A percentile compares a stretch with the other conserved stretches of the same genome.
Conservation (phyloP, 768 basidiomycete species). For the Xerocomus spinulosus region DNA sequence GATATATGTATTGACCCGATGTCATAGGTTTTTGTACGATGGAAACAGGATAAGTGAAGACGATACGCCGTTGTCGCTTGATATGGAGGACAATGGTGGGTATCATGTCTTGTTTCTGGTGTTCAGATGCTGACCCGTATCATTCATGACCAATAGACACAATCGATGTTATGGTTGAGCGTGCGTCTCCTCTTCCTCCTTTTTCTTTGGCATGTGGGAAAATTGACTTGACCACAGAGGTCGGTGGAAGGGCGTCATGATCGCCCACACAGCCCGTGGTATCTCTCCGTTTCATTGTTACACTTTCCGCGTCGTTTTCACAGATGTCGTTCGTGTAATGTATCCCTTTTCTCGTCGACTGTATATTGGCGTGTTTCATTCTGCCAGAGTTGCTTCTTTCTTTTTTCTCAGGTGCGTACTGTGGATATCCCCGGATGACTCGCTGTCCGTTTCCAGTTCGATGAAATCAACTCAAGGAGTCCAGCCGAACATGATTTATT, state of each 20-base stretch:
- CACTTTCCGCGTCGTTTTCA: neutral
- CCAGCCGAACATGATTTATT: too few species aligned
- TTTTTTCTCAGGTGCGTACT: neutral
- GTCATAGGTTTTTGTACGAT: slow-evolving; percentile 81
- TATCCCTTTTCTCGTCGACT: neutral
- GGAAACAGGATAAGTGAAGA: slow-evolving; percentile 82
- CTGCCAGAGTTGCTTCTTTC: neutral
- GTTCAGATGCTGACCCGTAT: slow-evolving; percentile 3
- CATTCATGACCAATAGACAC: slow-evolving; percentile 51
- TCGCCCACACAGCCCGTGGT: neutral
- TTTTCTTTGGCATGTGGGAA: neutral
- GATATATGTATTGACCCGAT: neutral
- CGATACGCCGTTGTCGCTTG: slow-evolving; percentile 79
- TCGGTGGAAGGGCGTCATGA: slow-evolving; percentile 18
- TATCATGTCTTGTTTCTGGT: slow-evolving; percentile 3
- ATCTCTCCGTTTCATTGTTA: neutral
- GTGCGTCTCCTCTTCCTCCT: slow-evolving; percentile 41
- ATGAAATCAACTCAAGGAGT: too few species aligned
- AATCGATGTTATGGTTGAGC: slow-evolving; percentile 96
- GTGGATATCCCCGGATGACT: neutral
- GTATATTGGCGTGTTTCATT: neutral
- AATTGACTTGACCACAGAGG: slow-evolving; percentile 9
- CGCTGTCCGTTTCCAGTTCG: neutral
- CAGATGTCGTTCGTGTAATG: slow-evolving; percentile 1
- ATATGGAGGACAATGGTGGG: slow-evolving; percentile 87